Evolutionary conservation across 345 rosid species (phyloP), one percentile per base, ranked within the genome.

Genomic region (Citrus mangshanensis): DNA sequence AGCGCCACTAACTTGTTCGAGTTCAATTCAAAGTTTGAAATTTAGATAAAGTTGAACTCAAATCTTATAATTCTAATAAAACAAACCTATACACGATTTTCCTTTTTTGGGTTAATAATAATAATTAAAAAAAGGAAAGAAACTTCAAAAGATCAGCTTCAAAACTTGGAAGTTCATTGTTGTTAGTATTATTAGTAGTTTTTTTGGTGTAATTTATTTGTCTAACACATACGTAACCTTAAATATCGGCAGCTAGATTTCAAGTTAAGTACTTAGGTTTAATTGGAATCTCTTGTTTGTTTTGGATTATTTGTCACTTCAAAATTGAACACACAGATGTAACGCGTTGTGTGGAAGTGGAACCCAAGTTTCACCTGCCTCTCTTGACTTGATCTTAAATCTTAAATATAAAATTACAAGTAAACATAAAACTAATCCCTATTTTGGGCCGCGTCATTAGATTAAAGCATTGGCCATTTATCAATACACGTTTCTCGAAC

Each of bases 341-440:
- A 42, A 32, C 35, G 62, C 10, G 37, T 59, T 68, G 22, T 59
- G 54, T 73, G 69, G 38, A 54, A 71, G 66, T 73, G 64, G 38
- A 68, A 66, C 59, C 25, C 21, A 2, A 49, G 68, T 28, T 59
- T 63, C 74, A 80, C 75, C 85, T 77, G 74, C 82, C 55, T 85
- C 77, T 51, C 38, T 73, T 72, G 84, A 81, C 81, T 70, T 51
- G 10, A 21, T 72, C 25, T 24, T 30, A 54, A 18, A 10, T 69
- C 25, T n/a, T 25, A 27, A 25, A 46, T 12, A 42, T 42, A 10
- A 42, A 42, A 10, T 42, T 21, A 19, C 21, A 9, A 35, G 10
- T 69, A 49, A 16, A 70, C 14, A 51, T 51, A 12, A 0, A 42
- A 40, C 22, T 25, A 27, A 27, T 30, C 70, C 46, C 22, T 27